Evolutionary conservation across 1,139 yeast species (phyloP), one percentile per base, ranked within the genome.

Genomic region (Pneumocystis canis): DNA sequence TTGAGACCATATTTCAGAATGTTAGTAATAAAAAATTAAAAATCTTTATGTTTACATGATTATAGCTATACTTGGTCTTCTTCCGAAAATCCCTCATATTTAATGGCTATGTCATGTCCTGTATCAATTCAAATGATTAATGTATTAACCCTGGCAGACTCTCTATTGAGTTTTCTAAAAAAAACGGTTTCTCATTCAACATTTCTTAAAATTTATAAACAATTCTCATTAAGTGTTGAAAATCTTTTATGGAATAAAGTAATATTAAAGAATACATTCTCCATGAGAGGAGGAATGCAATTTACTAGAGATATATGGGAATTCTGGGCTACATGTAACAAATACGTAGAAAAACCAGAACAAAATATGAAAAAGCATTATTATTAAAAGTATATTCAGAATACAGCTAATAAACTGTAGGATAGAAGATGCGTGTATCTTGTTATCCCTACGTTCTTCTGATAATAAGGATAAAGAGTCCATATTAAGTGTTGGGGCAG

Each of bases 261-360:
- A 57, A 28, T 63, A 30, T 25, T 33, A n/a, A 59, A 35, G 30
- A 62, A 63, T 47, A 59, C 61, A 18, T 63, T 63, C 16, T 58
- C 62, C 33, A 32, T 53, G 18, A 58, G 62, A 31, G 65, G 65
- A 3, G 65, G 61, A 20, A 30, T 40, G 14, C 65, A 63, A 32
- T 59, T 63, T 58, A 59, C 58, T 37, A 58, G 65, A 18, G 65
- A 63, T 32, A 9, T 63, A 25, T 58, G 58, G 41, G 65, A 62
- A 57, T 32, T 62, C 31, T 61, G 63, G 63, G 35, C 57, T 31
- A 41, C 62, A 1, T 63, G 61, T 39, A 57, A 61, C 7, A 59
- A 47, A 16, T 62, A 37, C 32, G 61, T 63, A 25, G 59, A 60
- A 54, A 57, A 59, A 57, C 63, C 65, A 3, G 65, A 63, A 33